Conservation (phyloP, 768 basidiomycete species). For the Pholiota molesta region DNA sequence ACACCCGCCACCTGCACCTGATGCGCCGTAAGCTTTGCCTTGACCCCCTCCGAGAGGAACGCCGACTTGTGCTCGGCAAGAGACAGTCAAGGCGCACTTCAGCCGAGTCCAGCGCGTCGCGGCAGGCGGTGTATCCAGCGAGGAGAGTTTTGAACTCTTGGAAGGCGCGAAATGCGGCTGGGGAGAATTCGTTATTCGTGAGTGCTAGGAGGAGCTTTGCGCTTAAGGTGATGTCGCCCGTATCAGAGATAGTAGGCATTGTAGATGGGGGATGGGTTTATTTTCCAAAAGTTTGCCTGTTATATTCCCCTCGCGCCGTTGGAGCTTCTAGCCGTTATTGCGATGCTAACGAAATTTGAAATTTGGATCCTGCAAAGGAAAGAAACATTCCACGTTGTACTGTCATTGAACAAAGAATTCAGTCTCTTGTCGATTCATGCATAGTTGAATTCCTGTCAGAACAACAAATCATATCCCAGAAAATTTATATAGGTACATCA, state of each 20-base stretch:
- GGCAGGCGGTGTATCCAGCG: not conserved
- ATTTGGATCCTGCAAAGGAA: no score
- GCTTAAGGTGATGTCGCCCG: not conserved
- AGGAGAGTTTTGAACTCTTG: not conserved
- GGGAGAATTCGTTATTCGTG: not conserved
- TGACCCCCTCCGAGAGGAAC: not conserved
- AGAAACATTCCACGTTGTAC: no score
- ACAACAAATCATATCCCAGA: not conserved
- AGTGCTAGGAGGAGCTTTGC: not conserved
- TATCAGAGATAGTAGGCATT: not conserved
- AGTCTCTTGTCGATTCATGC: not conserved
- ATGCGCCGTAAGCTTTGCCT: not conserved
- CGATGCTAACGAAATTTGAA: no score
- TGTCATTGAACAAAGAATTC: not conserved
- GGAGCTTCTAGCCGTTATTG: not conserved
- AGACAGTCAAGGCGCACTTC: not conserved
- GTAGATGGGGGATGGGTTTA: not conserved
- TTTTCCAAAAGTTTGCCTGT: not conserved
- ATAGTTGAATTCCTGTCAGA: not conserved
- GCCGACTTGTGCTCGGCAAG: not conserved
- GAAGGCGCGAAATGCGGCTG: not conserved
- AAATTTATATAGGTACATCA: not conserved
- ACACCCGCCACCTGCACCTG: not conserved
- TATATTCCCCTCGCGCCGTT: not conserved
- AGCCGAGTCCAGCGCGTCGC: not conserved